phyloP scores from a whole-genome alignment of 2,329 filamentous ascomycete species.

The Ceratocystis cacaofunesta region DNA sequence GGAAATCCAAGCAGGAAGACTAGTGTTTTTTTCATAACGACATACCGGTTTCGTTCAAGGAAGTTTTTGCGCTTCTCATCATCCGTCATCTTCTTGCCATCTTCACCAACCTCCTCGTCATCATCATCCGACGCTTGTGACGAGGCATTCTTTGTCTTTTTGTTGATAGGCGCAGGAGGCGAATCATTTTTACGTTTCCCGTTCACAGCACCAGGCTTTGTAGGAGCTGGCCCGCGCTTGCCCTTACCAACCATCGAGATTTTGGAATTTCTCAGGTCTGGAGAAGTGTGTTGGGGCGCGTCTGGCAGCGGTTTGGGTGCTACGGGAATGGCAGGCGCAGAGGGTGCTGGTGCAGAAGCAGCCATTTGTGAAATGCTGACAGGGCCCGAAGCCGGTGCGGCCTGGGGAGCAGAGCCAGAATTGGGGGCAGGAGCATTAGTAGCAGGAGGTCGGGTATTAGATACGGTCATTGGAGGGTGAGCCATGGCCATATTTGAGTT shows the following conservation, averaged over 20 bases:
- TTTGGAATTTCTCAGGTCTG: slow-evolving; percentile 17
- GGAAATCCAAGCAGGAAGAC: not conserved
- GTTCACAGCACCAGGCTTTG: slow-evolving; percentile 37
- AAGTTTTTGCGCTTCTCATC: slow-evolving; percentile 99
- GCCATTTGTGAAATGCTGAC: not conserved
- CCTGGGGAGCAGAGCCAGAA: not conserved
- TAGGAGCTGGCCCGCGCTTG: slow-evolving; percentile 3
- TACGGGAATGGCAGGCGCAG: slow-evolving; percentile 32
- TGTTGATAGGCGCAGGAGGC: slow-evolving; percentile 44
- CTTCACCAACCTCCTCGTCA: slow-evolving; percentile 29
- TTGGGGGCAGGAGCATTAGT: not conserved
- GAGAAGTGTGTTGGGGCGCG: slow-evolving; percentile 25
- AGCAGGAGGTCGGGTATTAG: not conserved
- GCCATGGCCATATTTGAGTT: slow-evolving; percentile 3
- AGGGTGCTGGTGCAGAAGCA: not conserved
- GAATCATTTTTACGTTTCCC: slow-evolving; percentile 45
- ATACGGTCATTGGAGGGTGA: slow-evolving; percentile 1
- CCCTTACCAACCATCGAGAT: not conserved
- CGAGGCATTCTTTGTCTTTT: slow-evolving; percentile 54
- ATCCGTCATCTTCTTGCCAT: slow-evolving; percentile 75
- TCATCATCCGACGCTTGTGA: slow-evolving; percentile 21
- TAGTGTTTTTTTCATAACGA: slow-evolving; percentile 16
- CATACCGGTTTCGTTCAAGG: slow-evolving; percentile 84
- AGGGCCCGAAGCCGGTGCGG: not conserved
- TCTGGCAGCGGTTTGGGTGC: slow-evolving; percentile 36